Base-by-base conservation (phyloP, 2,329 filamentous ascomycete species). In the Basipetospora chlamydospora region DNA sequence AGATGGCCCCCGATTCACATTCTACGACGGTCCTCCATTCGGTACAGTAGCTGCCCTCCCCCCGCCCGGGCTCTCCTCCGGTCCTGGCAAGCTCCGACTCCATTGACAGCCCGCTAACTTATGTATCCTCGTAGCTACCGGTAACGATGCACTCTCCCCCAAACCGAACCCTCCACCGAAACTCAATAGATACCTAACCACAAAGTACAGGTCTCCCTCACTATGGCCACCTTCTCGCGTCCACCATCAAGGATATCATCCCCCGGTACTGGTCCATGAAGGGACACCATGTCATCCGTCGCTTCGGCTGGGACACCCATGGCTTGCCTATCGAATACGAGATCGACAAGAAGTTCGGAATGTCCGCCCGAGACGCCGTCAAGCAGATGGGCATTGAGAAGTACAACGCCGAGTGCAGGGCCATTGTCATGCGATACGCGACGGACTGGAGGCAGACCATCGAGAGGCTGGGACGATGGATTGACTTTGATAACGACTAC, bases 251-350 rank as follows among this genome's bases (percentile, higher is more conserved):
- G 59, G 85, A 92, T 54, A 87, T 90, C 41, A 88, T 92, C 46
- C 83, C 85, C 7, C 66, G 85, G 46, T 93, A 92, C 58, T 92
- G 84, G 81, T 83, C 83, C 37, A 90, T 90, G 83, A 86, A 87
- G 54, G 85, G 85, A 7, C 78, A 78, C 53, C 79, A 87, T 63
- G 84, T 92, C 33, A 80, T 84, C 62, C 71, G 85, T 44, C 70
- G 83, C 38, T 90, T 90, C 47, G 85, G 85, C 38, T 92, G 84
- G 84, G 85, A 92, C 39, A 73, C 84, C 2, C 84, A 92, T 54
- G 84, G 84, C 43, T 68, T 92, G 41, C 84, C 84, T 11, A 85
- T 92, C 46, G 85, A 92, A 61, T 81, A 88, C 55, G 85, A 92
- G 60, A 92, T 92, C 49, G 85, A 92, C 66, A 92, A 92, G 67